phyloP scores from a whole-genome alignment of 208 protist genomes.

The Acanthamoeba royreba region DNA sequence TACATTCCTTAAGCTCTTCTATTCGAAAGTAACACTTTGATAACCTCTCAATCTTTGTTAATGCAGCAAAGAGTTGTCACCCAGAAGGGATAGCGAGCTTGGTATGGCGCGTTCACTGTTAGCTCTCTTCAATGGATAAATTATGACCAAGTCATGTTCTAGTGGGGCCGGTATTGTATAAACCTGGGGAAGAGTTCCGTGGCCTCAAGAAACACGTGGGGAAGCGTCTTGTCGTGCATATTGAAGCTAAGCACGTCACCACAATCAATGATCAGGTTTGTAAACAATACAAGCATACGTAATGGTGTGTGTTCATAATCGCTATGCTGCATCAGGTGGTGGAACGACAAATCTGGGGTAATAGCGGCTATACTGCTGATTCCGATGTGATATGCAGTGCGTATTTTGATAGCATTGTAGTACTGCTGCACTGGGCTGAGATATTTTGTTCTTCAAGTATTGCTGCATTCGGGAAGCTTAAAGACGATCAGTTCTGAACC shows the following conservation, averaged over 20 bases:
- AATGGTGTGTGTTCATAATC: too few relatives aligned
- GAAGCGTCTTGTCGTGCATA: not conserved
- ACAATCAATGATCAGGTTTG: not conserved
- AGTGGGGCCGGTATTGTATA: not conserved
- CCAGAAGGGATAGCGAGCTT: not conserved
- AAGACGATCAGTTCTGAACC: not conserved
- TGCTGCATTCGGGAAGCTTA: not conserved
- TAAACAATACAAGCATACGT: too few relatives aligned
- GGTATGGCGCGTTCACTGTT: not conserved
- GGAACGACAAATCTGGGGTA: not conserved
- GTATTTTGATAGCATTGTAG: not conserved
- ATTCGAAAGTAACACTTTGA: too few relatives aligned
- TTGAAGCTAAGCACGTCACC: not conserved
- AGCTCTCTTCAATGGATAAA: not conserved
- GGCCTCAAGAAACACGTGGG: not conserved
- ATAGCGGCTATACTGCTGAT: not conserved
- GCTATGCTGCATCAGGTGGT: not conserved
- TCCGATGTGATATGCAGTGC: not conserved
- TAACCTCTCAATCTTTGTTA: too few relatives aligned
- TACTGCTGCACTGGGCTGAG: not conserved
- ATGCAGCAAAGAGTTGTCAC: not conserved
- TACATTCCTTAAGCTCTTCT: too few relatives aligned
- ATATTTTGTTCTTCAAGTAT: not conserved
- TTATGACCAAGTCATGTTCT: too few relatives aligned
- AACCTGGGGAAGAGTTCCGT: not conserved